These are phyloP conservation scores for Colletotrichum aenigma DNA, from an alignment of 2,329 filamentous ascomycete genomes.

Conservation along the genomic window DNA sequence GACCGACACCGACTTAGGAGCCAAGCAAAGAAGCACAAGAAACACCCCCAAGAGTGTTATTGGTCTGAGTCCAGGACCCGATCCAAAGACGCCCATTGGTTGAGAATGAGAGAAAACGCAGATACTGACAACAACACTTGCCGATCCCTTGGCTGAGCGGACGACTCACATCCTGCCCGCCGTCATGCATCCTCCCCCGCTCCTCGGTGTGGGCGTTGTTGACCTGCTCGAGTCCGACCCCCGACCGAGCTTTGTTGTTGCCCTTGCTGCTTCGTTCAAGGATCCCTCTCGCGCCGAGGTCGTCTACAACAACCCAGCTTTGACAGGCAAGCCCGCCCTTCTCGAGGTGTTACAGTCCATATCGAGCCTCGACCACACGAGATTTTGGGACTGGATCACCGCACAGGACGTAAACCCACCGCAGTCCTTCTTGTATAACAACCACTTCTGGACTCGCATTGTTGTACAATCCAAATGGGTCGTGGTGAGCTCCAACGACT, in stretches of 20 bases:
- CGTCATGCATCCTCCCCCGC: conserved; percentile 21
- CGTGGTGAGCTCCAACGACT: conserved; percentile 43
- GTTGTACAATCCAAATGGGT: conserved; percentile 38
- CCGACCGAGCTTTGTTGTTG: conserved; percentile 45
- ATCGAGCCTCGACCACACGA: conserved; percentile 31
- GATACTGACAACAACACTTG: conserved; percentile 12
- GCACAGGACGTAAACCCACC: conserved; percentile 22
- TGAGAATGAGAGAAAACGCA: conserved; percentile 12
- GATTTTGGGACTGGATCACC: conserved; percentile 45
- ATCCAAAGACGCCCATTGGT: not conserved
- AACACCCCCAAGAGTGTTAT: not conserved
- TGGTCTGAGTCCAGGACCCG: not conserved
- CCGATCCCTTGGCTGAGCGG: conserved; percentile 20
- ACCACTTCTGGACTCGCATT: conserved; percentile 40
- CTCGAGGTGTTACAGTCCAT: conserved; percentile 33
- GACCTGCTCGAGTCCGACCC: conserved; percentile 46
- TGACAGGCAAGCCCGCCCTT: conserved; percentile 32
- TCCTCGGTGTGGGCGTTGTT: conserved; percentile 33
- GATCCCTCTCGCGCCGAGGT: conserved; percentile 19
- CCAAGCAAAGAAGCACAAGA: not conserved
- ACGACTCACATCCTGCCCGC: not conserved
- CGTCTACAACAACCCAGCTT: conserved; percentile 42
- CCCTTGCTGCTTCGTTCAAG: conserved; percentile 17
- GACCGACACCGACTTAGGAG: not conserved
- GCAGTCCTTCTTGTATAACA: conserved; percentile 33